Conservation (phyloP, 345 rosid species). For the Eucalyptus viminalis region DNA sequence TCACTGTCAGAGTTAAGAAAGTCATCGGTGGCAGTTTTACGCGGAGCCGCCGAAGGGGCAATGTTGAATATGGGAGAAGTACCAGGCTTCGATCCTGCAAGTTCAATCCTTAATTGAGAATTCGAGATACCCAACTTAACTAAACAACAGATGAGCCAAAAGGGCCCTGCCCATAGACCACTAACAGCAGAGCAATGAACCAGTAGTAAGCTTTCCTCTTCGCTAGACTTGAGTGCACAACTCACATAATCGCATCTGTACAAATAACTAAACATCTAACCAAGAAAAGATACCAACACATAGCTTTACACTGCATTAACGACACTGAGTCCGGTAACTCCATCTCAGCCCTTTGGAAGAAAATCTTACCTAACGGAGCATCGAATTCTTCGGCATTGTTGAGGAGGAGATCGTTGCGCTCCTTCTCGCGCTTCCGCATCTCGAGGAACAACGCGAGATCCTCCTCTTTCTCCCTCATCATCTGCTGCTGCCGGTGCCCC, state of each 20-base stretch:
- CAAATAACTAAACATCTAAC: not conserved
- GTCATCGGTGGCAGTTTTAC: conserved; percentile 76
- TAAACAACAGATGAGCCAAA: not conserved
- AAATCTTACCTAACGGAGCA: conserved; percentile 50
- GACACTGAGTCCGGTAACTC: not conserved
- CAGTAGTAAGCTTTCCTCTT: not conserved
- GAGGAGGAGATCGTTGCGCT: conserved; percentile 47
- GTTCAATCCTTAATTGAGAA: not conserved
- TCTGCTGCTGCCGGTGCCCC: conserved; percentile 68
- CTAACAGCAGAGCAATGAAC: not conserved
- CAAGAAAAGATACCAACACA: not conserved
- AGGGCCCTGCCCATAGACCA: not conserved
- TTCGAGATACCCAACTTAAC: not conserved
- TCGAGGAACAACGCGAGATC: conserved; percentile 88
- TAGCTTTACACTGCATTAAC: not conserved
- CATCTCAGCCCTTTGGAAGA: not conserved
- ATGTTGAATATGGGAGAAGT: conserved; percentile 75
- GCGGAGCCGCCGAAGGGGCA: conserved; percentile 30
- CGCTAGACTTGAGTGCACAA: not conserved
- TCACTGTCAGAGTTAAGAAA: conserved; percentile 88
- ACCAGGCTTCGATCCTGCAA: conserved; percentile 72
- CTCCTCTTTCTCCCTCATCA: conserved; percentile 90
- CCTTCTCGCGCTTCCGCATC: conserved; percentile 86
- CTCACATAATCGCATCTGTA: not conserved
- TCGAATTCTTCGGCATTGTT: conserved; percentile 54